phyloP scores from a whole-genome alignment of 2,329 filamentous ascomycete species.

The Immersiporthe knoxdaviesiana region DNA sequence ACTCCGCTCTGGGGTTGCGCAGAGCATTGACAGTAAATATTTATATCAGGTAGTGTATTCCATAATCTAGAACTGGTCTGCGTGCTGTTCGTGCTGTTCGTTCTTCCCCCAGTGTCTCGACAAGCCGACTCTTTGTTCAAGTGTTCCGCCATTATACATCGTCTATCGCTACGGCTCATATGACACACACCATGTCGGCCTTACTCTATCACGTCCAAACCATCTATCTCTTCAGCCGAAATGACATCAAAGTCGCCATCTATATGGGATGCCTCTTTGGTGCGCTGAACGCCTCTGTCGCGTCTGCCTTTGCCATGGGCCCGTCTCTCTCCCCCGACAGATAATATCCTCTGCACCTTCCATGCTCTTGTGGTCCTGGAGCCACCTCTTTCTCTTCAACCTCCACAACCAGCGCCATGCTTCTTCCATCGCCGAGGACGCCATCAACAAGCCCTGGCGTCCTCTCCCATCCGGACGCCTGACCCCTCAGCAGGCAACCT shows the following conservation, averaged over 20 bases:
- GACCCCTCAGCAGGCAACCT: background rate
- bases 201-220: background rate
- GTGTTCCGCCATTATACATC: background rate
- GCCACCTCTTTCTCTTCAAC: background rate
- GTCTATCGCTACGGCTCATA: background rate
- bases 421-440: constrained; percentile 11
- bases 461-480: constrained; percentile 10
- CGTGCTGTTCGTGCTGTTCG: background rate
- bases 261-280: constrained; percentile 9
- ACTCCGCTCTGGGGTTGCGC: no score
- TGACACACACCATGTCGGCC: background rate
- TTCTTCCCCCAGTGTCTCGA: no score
- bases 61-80: background rate
- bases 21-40: background rate
- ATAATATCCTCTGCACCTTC: background rate
- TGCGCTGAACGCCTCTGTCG: background rate
- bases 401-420: constrained; percentile 16
- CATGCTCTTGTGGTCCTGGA: constrained; percentile 13
- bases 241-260: background rate
- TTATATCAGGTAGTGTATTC: background rate
- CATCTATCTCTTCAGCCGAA: constrained; percentile 6
- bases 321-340: background rate
- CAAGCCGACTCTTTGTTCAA: background rate
- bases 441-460: constrained; percentile 23
- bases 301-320: background rate